Base-by-base conservation (phyloP, 73 alveolate species). In the Paramecium sonneborni region DNA sequence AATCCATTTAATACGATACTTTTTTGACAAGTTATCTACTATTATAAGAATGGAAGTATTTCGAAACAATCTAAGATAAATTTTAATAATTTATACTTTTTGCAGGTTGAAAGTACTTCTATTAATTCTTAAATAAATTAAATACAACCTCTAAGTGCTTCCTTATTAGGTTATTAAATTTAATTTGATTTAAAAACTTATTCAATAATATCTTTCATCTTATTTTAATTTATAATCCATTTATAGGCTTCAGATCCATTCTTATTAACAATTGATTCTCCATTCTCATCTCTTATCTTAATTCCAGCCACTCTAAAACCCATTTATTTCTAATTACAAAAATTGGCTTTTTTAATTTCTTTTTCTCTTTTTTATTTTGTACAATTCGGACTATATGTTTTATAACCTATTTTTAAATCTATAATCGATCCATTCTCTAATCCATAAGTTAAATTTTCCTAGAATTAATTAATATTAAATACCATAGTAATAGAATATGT, bases 351-450 rank as follows among this genome's bases (percentile, higher is more conserved):
- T 86, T 58, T 58, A 5, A 32, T 28, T 35, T 72, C 93, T 57
- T 32, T 11, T 14, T 34, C 43, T 86, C 15, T 52, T 86, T 86
- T 86, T 37, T 35, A 30, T 67, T 8, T 35, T 52, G 88, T 5
- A 35, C 67, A 18, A 14, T 44, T 23, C 9, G 88, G 84, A 67
- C 38, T 32, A 86, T 62, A 76, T 18, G 93, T 86, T 15, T 48
- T 62, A 57, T 46, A 76, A 20, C 93, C 93, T 34, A 86, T 62
- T 62, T 86, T 86, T 39, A 86, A 58, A 68, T 86, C 93, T 10
- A 86, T 30, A 18, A 86, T 86, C 20, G 93, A 86, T 14, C 79
- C 86, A 24, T 67, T 39, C 2, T 72, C 84, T 38, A 72, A 23
- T 21, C 93, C 93, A 67, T 23, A 86, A 23, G 57, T 58, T 35